Evolutionary conservation across 2,329 filamentous ascomycete species (phyloP).

Genomic region (Domatiomyces catenatus): DNA sequence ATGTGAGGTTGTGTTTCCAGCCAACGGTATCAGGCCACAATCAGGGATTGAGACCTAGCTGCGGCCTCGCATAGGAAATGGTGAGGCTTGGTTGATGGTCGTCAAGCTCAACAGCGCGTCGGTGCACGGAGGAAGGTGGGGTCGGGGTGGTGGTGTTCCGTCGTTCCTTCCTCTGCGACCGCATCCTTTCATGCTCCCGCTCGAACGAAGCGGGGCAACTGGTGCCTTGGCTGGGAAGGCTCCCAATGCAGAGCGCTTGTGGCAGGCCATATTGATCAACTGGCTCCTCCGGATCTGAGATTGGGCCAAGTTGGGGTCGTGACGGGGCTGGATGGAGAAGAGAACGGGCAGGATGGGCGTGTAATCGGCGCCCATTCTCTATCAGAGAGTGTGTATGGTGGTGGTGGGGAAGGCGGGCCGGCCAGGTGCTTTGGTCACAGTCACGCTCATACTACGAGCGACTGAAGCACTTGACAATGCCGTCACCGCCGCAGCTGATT

Average conservation of each 20-base stretch:
- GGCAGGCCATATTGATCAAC: background rate
- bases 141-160: background rate
- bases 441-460: background rate
- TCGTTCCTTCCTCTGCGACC: background rate
- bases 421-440: background rate
- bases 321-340: background rate
- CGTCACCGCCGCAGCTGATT: conserved; percentile 85
- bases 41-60: too few species aligned
- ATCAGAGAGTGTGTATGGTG: background rate
- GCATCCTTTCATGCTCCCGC: background rate
- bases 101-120: background rate
- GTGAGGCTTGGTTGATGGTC: background rate
- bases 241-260: background rate
- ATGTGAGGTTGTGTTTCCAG: too few species aligned
- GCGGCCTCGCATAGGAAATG: background rate
- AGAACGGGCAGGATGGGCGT: background rate
- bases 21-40: too few species aligned
- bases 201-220: background rate
- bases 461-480: conserved; percentile 77
- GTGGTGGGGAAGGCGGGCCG: background rate
- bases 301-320: background rate
- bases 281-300: background rate
- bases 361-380: background rate
- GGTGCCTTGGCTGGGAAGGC: background rate
- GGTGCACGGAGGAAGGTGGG: background rate